Evolutionary conservation across 768 basidiomycete species (phyloP).

Genomic region (Tulasnella sp.): DNA sequence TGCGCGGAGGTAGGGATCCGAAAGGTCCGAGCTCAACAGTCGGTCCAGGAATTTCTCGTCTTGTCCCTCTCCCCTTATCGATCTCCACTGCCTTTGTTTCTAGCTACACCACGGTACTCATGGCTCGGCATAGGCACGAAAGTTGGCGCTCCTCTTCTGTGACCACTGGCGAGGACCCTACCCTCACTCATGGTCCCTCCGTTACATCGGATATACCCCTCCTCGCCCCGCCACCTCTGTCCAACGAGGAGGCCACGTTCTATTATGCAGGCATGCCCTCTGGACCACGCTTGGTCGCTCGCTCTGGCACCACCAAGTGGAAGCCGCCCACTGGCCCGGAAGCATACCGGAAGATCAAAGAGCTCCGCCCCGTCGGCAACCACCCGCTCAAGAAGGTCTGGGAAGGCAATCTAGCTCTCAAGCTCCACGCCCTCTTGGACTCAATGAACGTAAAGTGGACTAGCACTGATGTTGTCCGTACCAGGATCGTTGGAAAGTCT

Average conservation of each 20-base stretch:
- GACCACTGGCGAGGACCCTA: no score
- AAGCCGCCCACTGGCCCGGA: conserved; percentile 28
- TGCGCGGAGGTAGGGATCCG: no score
- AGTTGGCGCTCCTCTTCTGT: no score
- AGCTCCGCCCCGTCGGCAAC: conserved; percentile 24
- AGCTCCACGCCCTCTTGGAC: conserved; percentile 18
- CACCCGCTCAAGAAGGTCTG: conserved; percentile 22
- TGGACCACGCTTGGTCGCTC: conserved; percentile 29
- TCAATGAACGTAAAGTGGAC: conserved; percentile 20
- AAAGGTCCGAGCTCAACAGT: no score
- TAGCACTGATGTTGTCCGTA: conserved; percentile 22
- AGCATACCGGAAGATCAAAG: conserved; percentile 24
- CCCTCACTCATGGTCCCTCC: no score
- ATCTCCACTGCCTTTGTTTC: no score
- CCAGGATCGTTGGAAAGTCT: conserved; percentile 18
- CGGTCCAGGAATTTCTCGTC: no score
- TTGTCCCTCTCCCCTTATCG: no score
- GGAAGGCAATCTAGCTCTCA: conserved; percentile 19
- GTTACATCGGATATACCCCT: no score
- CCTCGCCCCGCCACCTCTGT: neutral
- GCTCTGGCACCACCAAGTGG: conserved; percentile 24
- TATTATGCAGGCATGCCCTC: conserved; percentile 29
- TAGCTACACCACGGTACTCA: no score
- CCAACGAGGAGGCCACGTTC: conserved; percentile 22
- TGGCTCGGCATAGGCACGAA: no score